Percentiles rank a stretch among this genome's conserved stretches.
Conservation (phyloP, 768 basidiomycete species). For the Gymnopilus dilepis region DNA sequence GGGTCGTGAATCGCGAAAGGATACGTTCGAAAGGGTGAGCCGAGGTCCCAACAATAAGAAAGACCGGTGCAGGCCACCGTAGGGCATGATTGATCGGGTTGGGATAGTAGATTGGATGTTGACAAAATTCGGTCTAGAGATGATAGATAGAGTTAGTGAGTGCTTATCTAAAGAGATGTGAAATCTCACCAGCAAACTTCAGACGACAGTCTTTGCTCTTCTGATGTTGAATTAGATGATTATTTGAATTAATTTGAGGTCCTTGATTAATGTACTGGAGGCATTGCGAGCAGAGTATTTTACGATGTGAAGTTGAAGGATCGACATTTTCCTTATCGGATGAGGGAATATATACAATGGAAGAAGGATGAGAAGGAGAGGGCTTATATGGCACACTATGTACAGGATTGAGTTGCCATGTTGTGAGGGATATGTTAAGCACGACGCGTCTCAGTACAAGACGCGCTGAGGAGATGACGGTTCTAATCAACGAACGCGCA, state of each 20-base stretch:
- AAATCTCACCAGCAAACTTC: neutral
- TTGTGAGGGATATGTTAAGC: too few species aligned
- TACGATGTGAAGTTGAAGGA: neutral
- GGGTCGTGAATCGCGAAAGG: constrained; percentile 24
- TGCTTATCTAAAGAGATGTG: neutral
- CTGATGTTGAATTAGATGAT: constrained; percentile 5
- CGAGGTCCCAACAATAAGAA: constrained; percentile 17
- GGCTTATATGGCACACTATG: too few species aligned
- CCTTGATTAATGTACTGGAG: constrained; percentile 6
- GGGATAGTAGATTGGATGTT: neutral
- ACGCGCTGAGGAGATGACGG: too few species aligned
- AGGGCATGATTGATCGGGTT: neutral
- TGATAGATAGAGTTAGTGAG: neutral
- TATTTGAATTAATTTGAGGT: neutral
- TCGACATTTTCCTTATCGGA: neutral
- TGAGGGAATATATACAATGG: neutral
- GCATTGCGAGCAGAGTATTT: neutral
- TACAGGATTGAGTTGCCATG: too few species aligned
- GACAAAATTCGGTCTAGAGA: neutral
- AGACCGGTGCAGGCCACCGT: neutral
- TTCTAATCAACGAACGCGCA: too few species aligned
- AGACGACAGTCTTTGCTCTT: neutral
- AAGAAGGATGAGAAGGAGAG: neutral
- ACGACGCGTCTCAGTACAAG: too few species aligned
- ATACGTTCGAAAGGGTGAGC: constrained; percentile 20